phyloP scores from a whole-genome alignment of 768 basidiomycete genomes.

The Dictyophora rubrovolvata region DNA sequence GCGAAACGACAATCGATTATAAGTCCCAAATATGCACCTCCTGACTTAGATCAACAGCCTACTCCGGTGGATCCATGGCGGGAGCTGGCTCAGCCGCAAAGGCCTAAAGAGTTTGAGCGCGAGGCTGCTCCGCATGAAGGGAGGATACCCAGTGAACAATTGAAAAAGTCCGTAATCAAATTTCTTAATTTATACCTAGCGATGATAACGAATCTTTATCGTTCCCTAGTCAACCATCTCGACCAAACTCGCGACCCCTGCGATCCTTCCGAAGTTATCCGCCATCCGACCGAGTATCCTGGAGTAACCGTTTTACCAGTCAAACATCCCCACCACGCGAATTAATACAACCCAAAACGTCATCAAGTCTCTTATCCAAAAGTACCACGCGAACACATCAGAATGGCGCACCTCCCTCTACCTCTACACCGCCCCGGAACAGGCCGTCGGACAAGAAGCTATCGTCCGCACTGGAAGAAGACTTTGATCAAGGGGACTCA shows the following conservation, averaged over 20 bases:
- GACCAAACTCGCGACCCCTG: neutral
- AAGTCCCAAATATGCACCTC: neutral
- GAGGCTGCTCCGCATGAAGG: slow-evolving; percentile 4
- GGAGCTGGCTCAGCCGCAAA: neutral
- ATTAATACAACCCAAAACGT: too few species aligned
- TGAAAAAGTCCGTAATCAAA: neutral
- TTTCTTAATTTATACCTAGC: neutral
- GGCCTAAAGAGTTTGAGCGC: neutral
- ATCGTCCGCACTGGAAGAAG: neutral
- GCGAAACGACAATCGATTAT: neutral
- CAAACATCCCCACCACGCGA: too few species aligned
- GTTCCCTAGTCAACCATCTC: neutral
- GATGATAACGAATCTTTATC: neutral
- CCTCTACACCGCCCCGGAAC: too few species aligned
- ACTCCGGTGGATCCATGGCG: neutral
- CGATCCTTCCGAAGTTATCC: neutral
- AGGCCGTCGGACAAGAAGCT: neutral
- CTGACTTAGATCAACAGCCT: neutral
- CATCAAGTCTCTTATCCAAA: too few species aligned
- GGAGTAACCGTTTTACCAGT: too few species aligned
- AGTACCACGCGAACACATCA: neutral
- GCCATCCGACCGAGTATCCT: neutral
- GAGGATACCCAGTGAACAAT: neutral
- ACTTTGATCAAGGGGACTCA: neutral
- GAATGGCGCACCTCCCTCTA: neutral